phyloP scores from a whole-genome alignment of 768 basidiomycete genomes.

The Suillus luteus region DNA sequence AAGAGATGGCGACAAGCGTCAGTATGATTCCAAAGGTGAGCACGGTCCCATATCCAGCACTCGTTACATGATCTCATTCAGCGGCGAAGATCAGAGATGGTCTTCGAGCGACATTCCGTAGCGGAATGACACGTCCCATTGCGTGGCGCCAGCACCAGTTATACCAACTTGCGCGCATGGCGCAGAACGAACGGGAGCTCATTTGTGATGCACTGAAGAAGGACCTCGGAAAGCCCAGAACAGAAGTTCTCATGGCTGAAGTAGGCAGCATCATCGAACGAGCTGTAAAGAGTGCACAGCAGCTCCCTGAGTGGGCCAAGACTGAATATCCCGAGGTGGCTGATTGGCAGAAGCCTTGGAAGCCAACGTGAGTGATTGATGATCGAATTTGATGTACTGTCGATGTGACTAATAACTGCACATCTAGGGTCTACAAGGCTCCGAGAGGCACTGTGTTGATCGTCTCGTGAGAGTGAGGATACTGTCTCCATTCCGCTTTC shows the following conservation, averaged over 20 bases:
- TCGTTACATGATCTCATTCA: background rate
- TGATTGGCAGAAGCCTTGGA: slow-evolving; percentile 50
- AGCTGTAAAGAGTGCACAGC: slow-evolving; percentile 43
- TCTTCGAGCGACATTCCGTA: slow-evolving; percentile 50
- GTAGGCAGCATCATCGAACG: slow-evolving; percentile 45
- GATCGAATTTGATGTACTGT: background rate
- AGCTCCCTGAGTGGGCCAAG: slow-evolving; percentile 60
- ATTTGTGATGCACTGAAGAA: slow-evolving; percentile 44
- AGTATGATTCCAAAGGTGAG: slow-evolving; percentile 32
- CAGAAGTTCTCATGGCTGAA: slow-evolving; percentile 43
- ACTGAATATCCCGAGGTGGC: slow-evolving; percentile 41
- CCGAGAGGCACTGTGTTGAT: slow-evolving; percentile 66
- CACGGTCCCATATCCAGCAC: background rate
- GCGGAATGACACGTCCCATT: slow-evolving; percentile 51
- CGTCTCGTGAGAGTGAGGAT: slow-evolving; percentile 49
- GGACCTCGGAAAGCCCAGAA: slow-evolving; percentile 53
- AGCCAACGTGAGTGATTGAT: slow-evolving; percentile 38
- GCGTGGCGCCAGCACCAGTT: slow-evolving; percentile 68
- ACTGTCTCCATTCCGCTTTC: background rate
- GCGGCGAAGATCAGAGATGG: slow-evolving; percentile 35
- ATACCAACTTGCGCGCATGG: slow-evolving; percentile 58
- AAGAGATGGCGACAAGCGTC: slow-evolving; percentile 13
- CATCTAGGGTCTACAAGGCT: slow-evolving; percentile 42
- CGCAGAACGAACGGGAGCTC: slow-evolving; percentile 60
- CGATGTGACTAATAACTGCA: background rate